Evolutionary conservation across 2,329 filamentous ascomycete genomes (phyloP), one percentile per base, ranked within the genome.

Genomic region (Botrytis deweyae): DNA sequence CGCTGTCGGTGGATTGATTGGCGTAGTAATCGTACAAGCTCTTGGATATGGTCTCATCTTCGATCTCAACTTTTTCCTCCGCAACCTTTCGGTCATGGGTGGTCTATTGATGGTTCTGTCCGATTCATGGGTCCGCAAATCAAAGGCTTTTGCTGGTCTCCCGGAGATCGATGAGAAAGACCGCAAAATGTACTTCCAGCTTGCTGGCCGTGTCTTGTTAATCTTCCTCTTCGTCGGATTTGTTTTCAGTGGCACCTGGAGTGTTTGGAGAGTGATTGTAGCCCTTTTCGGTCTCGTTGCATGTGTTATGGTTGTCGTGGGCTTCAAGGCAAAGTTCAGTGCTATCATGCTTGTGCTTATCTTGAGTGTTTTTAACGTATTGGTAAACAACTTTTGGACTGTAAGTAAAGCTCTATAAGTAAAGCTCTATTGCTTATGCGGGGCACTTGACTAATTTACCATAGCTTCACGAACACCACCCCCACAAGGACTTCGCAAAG

Each of bases 351-450:
- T 99, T 78, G 96, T 99, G 44, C 89, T 99, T 74, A 94, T 99
- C 80, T 87, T 99, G 81, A 98, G 95, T 85, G 86, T 98, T 77
- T 99, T 99, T 88, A 99, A 99, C 84, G 84, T 99, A 64, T 84
- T 98, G 77, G 96, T 98, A 80, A 99, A 99, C 90, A 99, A 98
- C 89, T 99, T 98, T 88, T 99, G 96, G 96, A 98, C 95, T 82
- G 95, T 97, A 88, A 87, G 93, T 87, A 75, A 38, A 40, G 38
- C 33, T 62, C 6, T 73, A 66, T 61, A 88, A 87, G 93, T 87
- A 75, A 38, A 40, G 38, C 33, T 62, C 6, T 73, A 66, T 61
- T 74, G 16, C 40, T 42, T 46, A 49, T 38, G 22, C n/a, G 62
- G 36, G 72, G 70, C 72, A 74, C n/a, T 61, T 38, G 36, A 58